A percentile compares a stretch with the other conserved stretches of the same genome.
phyloP scores from a whole-genome alignment of 2,329 filamentous ascomycete species.

The Trichoderma atrobrunneum region DNA sequence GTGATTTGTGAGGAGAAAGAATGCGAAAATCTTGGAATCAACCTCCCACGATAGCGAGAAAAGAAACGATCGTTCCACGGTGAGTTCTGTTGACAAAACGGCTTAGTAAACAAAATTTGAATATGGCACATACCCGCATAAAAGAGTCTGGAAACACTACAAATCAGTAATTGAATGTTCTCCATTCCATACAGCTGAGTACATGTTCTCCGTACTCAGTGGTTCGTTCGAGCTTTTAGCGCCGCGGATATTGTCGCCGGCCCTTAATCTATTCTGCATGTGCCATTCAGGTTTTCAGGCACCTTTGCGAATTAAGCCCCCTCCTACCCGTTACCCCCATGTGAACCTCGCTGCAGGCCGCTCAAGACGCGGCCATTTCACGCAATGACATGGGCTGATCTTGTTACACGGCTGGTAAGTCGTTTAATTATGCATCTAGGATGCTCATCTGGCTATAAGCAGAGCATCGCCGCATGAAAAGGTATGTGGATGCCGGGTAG shows the following conservation, averaged over 20 bases:
- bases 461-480: neutral
- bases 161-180: neutral
- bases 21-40: neutral
- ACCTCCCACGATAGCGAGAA: neutral
- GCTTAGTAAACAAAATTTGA: neutral
- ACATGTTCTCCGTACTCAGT: neutral
- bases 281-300: neutral
- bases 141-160: neutral
- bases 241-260: neutral
- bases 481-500: neutral
- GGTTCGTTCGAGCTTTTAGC: neutral
- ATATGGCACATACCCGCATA: neutral
- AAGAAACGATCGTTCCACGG: neutral
- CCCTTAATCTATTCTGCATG: neutral
- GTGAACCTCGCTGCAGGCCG: neutral
- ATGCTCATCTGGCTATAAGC: neutral
- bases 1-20: neutral
- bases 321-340: neutral
- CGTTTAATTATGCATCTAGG: neutral
- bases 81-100: neutral
- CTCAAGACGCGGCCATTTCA: constrained; percentile 2
- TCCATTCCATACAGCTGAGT: neutral
- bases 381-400: neutral
- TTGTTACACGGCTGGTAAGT: neutral
- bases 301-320: neutral